A percentile compares a stretch with the other conserved stretches of the same genome.
Evolutionary conservation across 495 filamentous ascomycete genomes (phyloP).

Genomic region (Viridothelium virens): DNA sequence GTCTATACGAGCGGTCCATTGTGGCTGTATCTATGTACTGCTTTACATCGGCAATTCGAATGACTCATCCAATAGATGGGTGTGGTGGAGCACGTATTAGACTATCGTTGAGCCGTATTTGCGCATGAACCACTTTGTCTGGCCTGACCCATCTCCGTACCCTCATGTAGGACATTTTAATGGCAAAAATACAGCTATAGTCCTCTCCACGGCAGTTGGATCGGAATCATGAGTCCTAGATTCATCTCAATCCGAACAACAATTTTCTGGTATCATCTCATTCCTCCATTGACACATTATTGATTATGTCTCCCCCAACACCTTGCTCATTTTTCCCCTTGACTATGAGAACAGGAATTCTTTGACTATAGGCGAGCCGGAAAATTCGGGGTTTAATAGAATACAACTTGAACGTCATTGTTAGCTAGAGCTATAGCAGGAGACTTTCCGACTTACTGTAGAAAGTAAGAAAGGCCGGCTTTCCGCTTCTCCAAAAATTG

Average conservation of each 20-base stretch:
- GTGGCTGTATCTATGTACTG: too few species aligned
- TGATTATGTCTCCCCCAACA: neutral
- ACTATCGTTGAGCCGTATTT: neutral
- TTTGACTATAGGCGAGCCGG: constrained; percentile 26
- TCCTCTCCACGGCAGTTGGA: too few species aligned
- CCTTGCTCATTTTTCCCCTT: neutral
- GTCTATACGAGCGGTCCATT: neutral
- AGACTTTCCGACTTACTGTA: constrained; percentile 49
- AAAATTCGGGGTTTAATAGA: constrained; percentile 30
- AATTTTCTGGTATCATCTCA: too few species aligned
- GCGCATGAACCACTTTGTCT: neutral
- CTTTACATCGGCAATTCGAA: neutral
- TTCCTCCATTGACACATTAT: neutral
- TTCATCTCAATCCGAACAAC: too few species aligned
- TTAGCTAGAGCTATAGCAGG: constrained; percentile 10
- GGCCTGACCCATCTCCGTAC: neutral
- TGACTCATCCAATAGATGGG: constrained; percentile 9
- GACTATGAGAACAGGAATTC: constrained; percentile 28
- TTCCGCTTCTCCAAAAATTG: constrained; percentile 60
- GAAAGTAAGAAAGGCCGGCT: constrained; percentile 59
- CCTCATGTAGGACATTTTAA: neutral
- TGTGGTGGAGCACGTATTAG: neutral
- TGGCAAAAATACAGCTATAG: too few species aligned
- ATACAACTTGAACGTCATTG: constrained; percentile 22
- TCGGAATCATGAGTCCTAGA: too few species aligned